Evolutionary conservation across 257 asterid species (phyloP).

Genomic region (Lycium barbarum): DNA sequence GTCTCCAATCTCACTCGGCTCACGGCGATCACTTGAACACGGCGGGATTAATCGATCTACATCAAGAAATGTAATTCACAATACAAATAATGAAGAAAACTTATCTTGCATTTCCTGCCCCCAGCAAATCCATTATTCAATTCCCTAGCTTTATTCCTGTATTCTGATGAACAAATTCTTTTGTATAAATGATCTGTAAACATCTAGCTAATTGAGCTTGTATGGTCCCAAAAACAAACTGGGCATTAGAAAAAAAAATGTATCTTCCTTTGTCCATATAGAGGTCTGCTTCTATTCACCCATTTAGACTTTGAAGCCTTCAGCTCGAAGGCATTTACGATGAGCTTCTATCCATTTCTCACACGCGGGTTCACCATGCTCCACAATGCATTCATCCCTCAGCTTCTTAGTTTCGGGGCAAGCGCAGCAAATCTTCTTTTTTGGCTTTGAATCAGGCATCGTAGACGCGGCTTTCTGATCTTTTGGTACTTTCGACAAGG

Average conservation of each 20-base stretch:
- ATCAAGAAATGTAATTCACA: background rate
- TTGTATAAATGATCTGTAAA: background rate
- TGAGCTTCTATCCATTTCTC: constrained; percentile 90
- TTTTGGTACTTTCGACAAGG: constrained; percentile 47
- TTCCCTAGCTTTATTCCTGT: background rate
- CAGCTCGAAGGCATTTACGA: constrained; percentile 78
- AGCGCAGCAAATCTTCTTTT: constrained; percentile 92
- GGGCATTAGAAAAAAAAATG: background rate
- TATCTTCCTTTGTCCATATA: background rate
- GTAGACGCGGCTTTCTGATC: constrained; percentile 51
- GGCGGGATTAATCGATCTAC: background rate
- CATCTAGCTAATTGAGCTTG: background rate
- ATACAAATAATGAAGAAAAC: background rate
- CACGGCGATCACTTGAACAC: background rate
- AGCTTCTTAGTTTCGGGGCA: constrained; percentile 94
- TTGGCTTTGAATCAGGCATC: constrained; percentile 66
- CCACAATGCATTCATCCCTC: constrained; percentile 84
- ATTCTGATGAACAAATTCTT: background rate
- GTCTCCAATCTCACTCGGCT: background rate
- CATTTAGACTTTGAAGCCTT: constrained; percentile 80
- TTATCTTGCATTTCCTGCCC: background rate
- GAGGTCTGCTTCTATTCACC: constrained; percentile 3
- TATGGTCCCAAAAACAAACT: constrained; percentile 13
- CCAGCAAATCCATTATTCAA: background rate
- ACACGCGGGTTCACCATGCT: constrained; percentile 83